Conservation (phyloP, 2,329 filamentous ascomycete genomes). For the Coleophoma crateriformis region DNA sequence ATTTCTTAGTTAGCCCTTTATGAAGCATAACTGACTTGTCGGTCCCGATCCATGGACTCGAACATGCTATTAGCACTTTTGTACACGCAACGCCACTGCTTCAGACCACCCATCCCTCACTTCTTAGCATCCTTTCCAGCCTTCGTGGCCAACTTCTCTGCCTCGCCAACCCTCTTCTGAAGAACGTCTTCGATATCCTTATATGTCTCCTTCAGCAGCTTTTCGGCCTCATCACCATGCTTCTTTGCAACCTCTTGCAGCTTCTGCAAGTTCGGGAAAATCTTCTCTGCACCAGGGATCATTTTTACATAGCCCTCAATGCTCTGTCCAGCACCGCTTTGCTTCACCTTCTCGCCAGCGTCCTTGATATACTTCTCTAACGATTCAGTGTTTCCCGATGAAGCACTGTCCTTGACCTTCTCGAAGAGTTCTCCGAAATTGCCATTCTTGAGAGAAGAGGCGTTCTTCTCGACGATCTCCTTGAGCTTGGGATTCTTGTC, state of each 20-base stretch:
- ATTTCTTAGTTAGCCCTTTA: no score
- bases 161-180: conserved; percentile 50
- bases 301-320: conserved; percentile 56
- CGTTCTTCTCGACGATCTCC: conserved; percentile 66
- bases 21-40: no score
- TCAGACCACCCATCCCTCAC: not conserved
- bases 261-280: conserved; percentile 60
- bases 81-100: not conserved
- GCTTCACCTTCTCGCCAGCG: conserved; percentile 53
- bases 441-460: conserved; percentile 60
- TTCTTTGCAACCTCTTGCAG: conserved; percentile 60
- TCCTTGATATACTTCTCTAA: conserved; percentile 57
- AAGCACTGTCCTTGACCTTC: conserved; percentile 53
- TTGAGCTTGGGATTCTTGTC: conserved; percentile 75
- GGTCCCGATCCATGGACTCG: no score
- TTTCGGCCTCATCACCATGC: conserved; percentile 64
- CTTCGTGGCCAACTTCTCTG: conserved; percentile 52
- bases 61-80: no score
- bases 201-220: conserved; percentile 62
- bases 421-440: conserved; percentile 59
- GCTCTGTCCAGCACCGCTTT: conserved; percentile 29
- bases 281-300: conserved; percentile 58
- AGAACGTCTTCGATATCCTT: conserved; percentile 61
- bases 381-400: conserved; percentile 53
- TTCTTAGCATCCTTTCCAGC: conserved; percentile 25